Conservation (phyloP, 2,329 filamentous ascomycete genomes). For the Sordariomycetes sp. region DNA sequence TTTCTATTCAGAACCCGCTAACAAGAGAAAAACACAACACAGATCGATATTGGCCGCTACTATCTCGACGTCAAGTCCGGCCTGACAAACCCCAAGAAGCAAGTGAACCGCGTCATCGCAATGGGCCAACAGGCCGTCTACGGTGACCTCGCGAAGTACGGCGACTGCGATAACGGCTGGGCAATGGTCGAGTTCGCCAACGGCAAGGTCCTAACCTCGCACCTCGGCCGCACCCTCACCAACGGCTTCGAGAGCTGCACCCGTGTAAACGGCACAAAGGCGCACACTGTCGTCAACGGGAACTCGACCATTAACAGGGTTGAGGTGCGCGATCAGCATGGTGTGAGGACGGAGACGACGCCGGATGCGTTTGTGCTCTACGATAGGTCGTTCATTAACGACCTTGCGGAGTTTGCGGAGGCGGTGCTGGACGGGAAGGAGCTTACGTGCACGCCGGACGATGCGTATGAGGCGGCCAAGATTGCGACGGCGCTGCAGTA, state of each 20-base stretch:
- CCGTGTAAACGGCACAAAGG: slow-evolving; percentile 20
- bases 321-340: neutral
- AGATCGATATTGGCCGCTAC: slow-evolving; percentile 13
- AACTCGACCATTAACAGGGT: slow-evolving; percentile 7
- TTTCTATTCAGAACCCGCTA: neutral
- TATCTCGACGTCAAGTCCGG: slow-evolving; percentile 13
- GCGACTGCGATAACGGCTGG: slow-evolving; percentile 18
- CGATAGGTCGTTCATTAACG: slow-evolving; percentile 10
- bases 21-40: neutral
- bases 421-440: slow-evolving; percentile 9
- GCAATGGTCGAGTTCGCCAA: slow-evolving; percentile 21
- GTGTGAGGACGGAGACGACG: neutral
- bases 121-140: slow-evolving; percentile 17
- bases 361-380: slow-evolving; percentile 11
- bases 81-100: slow-evolving; percentile 16
- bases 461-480: slow-evolving; percentile 12
- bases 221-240: slow-evolving; percentile 19
- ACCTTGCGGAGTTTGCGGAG: slow-evolving; percentile 10
- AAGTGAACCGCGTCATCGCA: slow-evolving; percentile 16
- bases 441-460: slow-evolving; percentile 10
- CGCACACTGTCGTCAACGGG: slow-evolving; percentile 12
- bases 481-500: slow-evolving; percentile 11
- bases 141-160: slow-evolving; percentile 14
- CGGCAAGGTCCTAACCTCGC: slow-evolving; percentile 18
- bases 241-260: slow-evolving; percentile 20